Evolutionary conservation across 768 basidiomycete genomes (phyloP).

Genomic region (Glaciozyma antarctica): DNA sequence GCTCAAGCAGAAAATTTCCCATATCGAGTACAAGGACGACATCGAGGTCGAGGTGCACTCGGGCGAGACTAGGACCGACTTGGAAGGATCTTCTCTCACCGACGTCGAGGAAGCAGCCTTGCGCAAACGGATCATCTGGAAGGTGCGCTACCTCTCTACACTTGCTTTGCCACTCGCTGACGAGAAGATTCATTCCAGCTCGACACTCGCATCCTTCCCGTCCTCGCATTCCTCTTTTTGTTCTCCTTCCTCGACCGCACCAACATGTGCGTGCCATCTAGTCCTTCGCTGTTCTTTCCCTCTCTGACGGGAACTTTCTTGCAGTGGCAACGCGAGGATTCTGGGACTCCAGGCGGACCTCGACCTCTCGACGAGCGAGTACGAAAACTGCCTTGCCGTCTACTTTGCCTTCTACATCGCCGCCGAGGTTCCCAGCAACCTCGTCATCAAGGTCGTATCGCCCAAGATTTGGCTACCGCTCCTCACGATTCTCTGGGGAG

Average conservation of each 20-base stretch:
- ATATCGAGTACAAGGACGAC: neutral
- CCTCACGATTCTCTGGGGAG: neutral
- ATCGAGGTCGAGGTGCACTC: neutral
- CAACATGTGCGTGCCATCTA: neutral
- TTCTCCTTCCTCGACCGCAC: neutral
- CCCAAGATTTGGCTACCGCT: neutral
- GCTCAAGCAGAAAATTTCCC: neutral
- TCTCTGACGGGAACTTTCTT: too few species aligned
- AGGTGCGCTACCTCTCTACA: neutral
- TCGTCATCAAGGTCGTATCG: neutral
- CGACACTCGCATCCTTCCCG: neutral
- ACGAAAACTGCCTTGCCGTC: constrained; percentile 39
- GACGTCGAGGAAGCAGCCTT: neutral
- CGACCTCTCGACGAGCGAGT: constrained; percentile 42
- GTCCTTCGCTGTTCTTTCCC: too few species aligned
- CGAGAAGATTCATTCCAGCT: neutral
- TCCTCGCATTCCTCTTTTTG: neutral
- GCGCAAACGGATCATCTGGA: neutral
- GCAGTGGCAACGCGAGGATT: neutral
- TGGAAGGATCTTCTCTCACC: neutral
- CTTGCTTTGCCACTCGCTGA: too few species aligned
- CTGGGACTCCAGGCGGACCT: constrained; percentile 32
- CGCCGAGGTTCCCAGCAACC: neutral
- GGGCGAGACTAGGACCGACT: neutral
- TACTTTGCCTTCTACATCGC: constrained; percentile 13